Base-by-base conservation (phyloP, 495 filamentous ascomycete species). In the Hypoxylon fragiforme region DNA sequence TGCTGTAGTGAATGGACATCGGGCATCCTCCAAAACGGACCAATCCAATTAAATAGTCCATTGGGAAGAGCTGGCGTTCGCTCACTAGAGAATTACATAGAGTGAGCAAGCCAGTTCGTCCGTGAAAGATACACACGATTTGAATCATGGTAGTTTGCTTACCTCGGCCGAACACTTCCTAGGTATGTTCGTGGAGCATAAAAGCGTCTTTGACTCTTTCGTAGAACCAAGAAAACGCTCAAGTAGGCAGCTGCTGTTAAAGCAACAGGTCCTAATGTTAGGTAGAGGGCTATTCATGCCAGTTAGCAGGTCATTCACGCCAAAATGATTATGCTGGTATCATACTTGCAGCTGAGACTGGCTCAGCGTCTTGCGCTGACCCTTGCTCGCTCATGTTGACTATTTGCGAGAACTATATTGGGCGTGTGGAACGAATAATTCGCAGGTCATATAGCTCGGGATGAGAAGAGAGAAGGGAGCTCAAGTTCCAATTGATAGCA, bases 161-260 rank as follows among this genome's bases (percentile, higher is more conserved):
- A 87, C 84, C 79, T 78, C 35, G 87, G 73, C 31, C 79, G 79
- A 57, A 96, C 66, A 50, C 77, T 85, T 21, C 90, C 87, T 28
- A 98, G 72, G 69, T 92, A 96, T 16, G 90, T 92, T 71, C 92
- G 81, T 2, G 94, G 94, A 41, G 88, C 85, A 76, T 98, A 98
- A 70, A 81, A 86, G 37, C 92, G 82, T 49, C 77, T 81, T 41
- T 92, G 77, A 37, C 75, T 86, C 53, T 73, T 78, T 21, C 94
- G 84, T 49, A 98, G 73, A 48, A 94, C 66, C 42, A 96, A 69
- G 78, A 97, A 98, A 39, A 89, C 60, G 18, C 74, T 26, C 22
- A 90, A 47, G 71, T 91, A 90, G 51, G 82, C 71, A 28, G 60
- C 68, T 7, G 89, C 85, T 60, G 86, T 65, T n/a, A 88, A 52